These are phyloP conservation scores for Cercospora zeae-maydis DNA, from an alignment of 2,329 filamentous ascomycete species.

Conservation along the genomic window DNA sequence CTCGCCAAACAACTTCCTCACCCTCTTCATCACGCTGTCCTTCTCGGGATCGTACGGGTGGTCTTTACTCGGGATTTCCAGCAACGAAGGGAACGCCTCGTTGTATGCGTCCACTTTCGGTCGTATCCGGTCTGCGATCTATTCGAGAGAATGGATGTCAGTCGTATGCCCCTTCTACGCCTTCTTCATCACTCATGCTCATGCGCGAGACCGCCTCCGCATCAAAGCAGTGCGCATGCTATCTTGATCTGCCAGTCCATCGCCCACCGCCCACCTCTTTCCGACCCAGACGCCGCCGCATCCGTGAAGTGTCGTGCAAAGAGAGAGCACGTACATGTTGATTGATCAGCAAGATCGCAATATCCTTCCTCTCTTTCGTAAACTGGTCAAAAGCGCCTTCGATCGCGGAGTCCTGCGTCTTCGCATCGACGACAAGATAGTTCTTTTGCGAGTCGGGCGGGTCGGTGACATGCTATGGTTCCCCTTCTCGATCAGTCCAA, in stretches of 20 bases:
- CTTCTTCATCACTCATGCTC: not conserved
- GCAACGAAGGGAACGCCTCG: slow-evolving; percentile 88
- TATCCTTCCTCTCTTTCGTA: slow-evolving; percentile 87
- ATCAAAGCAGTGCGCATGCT: not conserved
- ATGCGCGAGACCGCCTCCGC: not conserved
- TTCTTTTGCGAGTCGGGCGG: slow-evolving; percentile 92
- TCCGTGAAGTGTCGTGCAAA: not conserved
- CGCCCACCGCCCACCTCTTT: not conserved
- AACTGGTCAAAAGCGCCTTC: slow-evolving; percentile 88
- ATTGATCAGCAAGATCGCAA: slow-evolving; percentile 94
- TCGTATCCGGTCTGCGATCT: slow-evolving; percentile 94
- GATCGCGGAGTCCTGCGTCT: slow-evolving; percentile 84
- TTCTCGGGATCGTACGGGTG: slow-evolving; percentile 99
- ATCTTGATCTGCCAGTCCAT: not conserved
- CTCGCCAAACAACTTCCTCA: slow-evolving; percentile 70
- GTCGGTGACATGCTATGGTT: slow-evolving; percentile 74
- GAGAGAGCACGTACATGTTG: slow-evolving; percentile 68
- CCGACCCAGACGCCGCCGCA: not conserved
- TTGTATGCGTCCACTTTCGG: slow-evolving; percentile 87
- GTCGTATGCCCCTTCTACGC: slow-evolving; percentile 6
- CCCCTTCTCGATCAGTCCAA: not conserved
- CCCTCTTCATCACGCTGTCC: slow-evolving; percentile 90
- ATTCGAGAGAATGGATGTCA: slow-evolving; percentile 2
- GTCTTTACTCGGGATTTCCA: slow-evolving; percentile 98
- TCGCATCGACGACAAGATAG: slow-evolving; percentile 91